Evolutionary conservation across 176 grass and related monocot genomes (phyloP), one percentile per base, ranked within the genome.

Genomic region (Neostapfia colusana): DNA sequence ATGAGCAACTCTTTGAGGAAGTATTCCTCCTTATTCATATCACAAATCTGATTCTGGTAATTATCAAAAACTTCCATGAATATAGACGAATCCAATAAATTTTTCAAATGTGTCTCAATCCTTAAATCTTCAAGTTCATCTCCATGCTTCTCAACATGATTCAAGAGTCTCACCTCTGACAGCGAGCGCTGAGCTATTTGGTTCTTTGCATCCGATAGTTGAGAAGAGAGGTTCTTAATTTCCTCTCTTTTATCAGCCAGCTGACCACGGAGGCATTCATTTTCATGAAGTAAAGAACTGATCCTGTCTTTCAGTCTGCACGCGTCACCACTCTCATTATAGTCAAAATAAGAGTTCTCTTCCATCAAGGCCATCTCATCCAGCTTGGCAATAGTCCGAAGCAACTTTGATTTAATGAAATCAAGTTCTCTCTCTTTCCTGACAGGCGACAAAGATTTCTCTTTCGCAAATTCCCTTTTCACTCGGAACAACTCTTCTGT

Each of bases 401-500:
- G 36, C 43, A 98, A 36, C 67, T 83, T 90, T 0, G 63, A 83
- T 55, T 61, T 90, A 7, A 90, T 37, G 63, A 73, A 36, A 18
- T 94, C 91, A 53, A 86, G 70, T 49, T 98, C 95, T 46, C 77
- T 92, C 84, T 98, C 89, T 76, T 85, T 98, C 81, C 80, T 83
- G 25, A 84, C 60, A 68, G 83, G 90, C 61, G 69, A 38, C 7
- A 62, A 79, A 69, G 83, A 77, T 67, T 69, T 91, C 25, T 81
- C 89, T 31, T 88, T 98, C 7, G 86, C 79, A 8, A 84, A 76
- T 53, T 93, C 82, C 62, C 95, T 83, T 75, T 98, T 98, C 20
- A 98, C 56, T 80, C 81, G 89, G 75, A 98, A 98, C 28, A 98
- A 65, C 63, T 98, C 89, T 45, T 98, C 95, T 2, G 89, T 98